Conservation (phyloP, 2,329 filamentous ascomycete genomes). For the Aureobasidium subglaciale region DNA sequence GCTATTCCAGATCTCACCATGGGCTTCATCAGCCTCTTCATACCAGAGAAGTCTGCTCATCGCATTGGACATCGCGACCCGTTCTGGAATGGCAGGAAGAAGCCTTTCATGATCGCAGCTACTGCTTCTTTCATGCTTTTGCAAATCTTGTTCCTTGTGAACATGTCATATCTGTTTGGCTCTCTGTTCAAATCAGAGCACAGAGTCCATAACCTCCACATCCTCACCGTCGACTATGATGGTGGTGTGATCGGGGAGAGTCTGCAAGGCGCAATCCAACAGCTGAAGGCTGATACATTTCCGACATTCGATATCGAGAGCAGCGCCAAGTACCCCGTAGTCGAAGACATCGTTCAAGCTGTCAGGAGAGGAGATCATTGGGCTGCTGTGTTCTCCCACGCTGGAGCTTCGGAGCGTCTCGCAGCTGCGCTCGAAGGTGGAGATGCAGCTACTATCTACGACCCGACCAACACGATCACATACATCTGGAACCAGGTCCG, state of each 20-base stretch:
- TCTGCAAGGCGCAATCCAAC: constrained; percentile 2
- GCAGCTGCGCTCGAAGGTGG: constrained; percentile 31
- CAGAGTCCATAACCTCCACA: constrained; percentile 21
- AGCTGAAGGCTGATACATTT: constrained; percentile 1
- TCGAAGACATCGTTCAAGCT: constrained; percentile 20
- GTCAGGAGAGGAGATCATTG: constrained; percentile 26
- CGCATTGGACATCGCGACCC: background rate
- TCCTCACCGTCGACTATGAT: constrained; percentile 28
- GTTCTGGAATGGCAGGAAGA: constrained; percentile 18
- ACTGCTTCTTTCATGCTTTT: constrained; percentile 13
- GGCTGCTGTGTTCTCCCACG: constrained; percentile 24
- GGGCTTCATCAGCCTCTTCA: constrained; percentile 1
- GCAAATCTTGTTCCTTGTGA: constrained; percentile 23
- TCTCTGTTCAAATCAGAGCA: constrained; percentile 20
- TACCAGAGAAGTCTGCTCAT: background rate
- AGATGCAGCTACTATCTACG: constrained; percentile 29
- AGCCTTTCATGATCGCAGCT: constrained; percentile 17
- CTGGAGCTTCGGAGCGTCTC: constrained; percentile 34
- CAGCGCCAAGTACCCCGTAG: constrained; percentile 11
- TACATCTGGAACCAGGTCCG: constrained; percentile 42
- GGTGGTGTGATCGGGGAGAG: constrained; percentile 18
- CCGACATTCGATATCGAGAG: background rate
- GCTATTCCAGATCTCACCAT: background rate
- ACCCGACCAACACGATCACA: constrained; percentile 30
- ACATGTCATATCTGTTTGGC: constrained; percentile 24